phyloP scores from a whole-genome alignment of 768 basidiomycete genomes.

The Russula brevipes region DNA sequence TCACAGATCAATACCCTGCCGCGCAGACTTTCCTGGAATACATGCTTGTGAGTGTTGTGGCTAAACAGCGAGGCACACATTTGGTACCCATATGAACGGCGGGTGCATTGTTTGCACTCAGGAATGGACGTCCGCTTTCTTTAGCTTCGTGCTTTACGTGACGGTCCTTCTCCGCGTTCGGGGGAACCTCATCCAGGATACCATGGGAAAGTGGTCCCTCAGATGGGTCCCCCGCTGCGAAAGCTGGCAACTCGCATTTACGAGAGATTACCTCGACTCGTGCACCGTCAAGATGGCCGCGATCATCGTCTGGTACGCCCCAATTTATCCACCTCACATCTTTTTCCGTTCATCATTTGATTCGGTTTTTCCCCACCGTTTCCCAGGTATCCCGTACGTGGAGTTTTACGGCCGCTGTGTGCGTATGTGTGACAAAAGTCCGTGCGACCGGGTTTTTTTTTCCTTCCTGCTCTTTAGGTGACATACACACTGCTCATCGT shows the following conservation, averaged over 20 bases:
- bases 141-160: conserved; percentile 34
- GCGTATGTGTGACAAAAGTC: neutral
- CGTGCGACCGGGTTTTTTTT: neutral
- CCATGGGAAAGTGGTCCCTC: conserved; percentile 30
- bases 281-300: conserved; percentile 32
- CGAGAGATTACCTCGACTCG: conserved; percentile 34
- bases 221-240: conserved; percentile 32
- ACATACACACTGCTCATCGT: conserved; percentile 33
- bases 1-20: conserved; percentile 38
- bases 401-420: neutral
- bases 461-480: conserved; percentile 20
- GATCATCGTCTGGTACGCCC: conserved; percentile 33
- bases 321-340: neutral
- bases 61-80: neutral
- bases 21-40: conserved; percentile 42
- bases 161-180: conserved; percentile 36
- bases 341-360: neutral
- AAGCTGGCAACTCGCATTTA: conserved; percentile 33
- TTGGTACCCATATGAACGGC: neutral
- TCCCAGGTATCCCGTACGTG: conserved; percentile 28
- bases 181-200: conserved; percentile 33
- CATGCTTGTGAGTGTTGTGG: conserved; percentile 36
- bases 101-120: conserved; percentile 15
- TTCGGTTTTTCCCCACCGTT: neutral
- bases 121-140: conserved; percentile 35